A percentile compares a stretch with the other conserved stretches of the same genome.
Evolutionary conservation across 768 basidiomycete genomes (phyloP).

Genomic region (Sporobolomyces phaffii): DNA sequence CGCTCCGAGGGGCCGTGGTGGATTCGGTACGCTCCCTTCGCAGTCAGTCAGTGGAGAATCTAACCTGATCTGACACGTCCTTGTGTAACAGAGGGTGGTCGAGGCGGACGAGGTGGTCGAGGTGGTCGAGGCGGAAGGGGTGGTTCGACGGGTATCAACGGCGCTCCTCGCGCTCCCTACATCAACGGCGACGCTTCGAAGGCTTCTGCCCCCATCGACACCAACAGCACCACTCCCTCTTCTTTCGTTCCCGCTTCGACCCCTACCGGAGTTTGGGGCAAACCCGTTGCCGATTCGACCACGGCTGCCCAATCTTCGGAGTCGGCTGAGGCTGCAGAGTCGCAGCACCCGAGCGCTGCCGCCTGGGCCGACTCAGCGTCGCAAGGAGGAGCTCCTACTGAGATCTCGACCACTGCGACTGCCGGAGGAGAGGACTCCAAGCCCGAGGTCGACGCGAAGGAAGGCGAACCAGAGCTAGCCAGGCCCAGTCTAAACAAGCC

Average conservation of each 20-base stretch:
- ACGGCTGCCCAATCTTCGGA: neutral
- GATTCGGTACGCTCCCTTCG: conserved; percentile 26
- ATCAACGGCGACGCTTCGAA: conserved; percentile 9
- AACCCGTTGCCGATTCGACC: conserved; percentile 12
- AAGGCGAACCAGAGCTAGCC: neutral
- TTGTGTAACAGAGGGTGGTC: conserved; percentile 28
- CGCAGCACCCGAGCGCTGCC: neutral
- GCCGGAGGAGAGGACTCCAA: conserved; percentile 15
- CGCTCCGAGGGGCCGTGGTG: conserved; percentile 31
- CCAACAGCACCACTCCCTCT: conserved; percentile 20
- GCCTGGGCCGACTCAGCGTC: conserved; percentile 15
- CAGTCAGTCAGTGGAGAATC: no score
- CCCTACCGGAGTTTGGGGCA: conserved; percentile 31
- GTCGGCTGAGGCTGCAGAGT: neutral
- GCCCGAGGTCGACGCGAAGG: neutral
- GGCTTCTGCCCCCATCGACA: conserved; percentile 14
- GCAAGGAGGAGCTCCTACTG: conserved; percentile 12
- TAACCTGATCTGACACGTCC: neutral
- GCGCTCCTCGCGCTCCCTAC: conserved; percentile 22
- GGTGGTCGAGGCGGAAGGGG: conserved; percentile 31
- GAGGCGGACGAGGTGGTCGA: conserved; percentile 31
- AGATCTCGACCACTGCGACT: conserved; percentile 22
- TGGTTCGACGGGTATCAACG: conserved; percentile 25
- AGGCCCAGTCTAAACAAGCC: neutral
- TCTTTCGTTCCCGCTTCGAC: conserved; percentile 30